phyloP scores from a whole-genome alignment of 169 alveolate genomes.

The Plasmodium chabaudi region DNA sequence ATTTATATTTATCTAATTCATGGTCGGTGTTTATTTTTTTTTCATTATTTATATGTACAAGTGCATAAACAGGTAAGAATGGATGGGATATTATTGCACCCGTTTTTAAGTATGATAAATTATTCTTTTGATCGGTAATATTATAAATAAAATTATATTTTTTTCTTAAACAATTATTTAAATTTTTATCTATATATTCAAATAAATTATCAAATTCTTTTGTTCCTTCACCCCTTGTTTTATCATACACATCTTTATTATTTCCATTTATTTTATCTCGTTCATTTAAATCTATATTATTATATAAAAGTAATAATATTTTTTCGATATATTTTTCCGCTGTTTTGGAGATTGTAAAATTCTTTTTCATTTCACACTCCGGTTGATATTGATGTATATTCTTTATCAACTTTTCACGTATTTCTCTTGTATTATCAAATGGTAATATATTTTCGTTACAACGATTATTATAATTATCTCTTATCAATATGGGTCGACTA shows the following conservation, averaged over 20 bases:
- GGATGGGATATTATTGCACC: slow-evolving; percentile 71
- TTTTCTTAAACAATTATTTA: slow-evolving; percentile 42
- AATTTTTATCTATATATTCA: slow-evolving; percentile 40
- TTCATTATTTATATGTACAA: slow-evolving; percentile 51
- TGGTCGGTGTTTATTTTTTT: slow-evolving; percentile 3
- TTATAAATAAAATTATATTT: slow-evolving; percentile 32
- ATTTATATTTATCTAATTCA: slow-evolving; percentile 10
- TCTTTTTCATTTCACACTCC: slow-evolving; percentile 10
- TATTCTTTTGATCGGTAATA: slow-evolving; percentile 11
- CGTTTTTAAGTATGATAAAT: slow-evolving; percentile 22
- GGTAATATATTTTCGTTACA: neutral
- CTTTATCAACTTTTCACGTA: neutral
- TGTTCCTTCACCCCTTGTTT: neutral
- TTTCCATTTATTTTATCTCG: slow-evolving; percentile 23
- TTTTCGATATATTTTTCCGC: slow-evolving; percentile 62
- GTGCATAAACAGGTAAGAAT: slow-evolving; percentile 49
- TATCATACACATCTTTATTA: neutral
- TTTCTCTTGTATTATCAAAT: neutral
- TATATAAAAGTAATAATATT: slow-evolving; percentile 23
- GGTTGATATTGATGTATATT: neutral
- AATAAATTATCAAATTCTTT: slow-evolving; percentile 26
- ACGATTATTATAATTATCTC: neutral
- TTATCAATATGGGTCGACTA: neutral
- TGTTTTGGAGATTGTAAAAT: slow-evolving; percentile 22
- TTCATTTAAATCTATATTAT: slow-evolving; percentile 26